Evolutionary conservation across 148 eudicot genomes (phyloP).

Genomic region (Nepenthes gracilis): DNA sequence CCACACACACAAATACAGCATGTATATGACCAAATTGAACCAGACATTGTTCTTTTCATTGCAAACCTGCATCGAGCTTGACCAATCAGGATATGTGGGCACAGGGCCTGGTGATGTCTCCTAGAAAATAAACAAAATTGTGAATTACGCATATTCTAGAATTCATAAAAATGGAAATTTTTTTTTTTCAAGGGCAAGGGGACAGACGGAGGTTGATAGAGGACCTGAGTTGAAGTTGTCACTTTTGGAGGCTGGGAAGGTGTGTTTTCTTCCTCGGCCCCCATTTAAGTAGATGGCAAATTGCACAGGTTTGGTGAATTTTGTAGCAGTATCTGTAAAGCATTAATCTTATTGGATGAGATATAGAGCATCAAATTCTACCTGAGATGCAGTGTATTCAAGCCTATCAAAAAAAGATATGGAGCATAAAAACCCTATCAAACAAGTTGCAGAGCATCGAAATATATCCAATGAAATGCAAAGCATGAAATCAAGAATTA

Average conservation of each 20-base stretch:
- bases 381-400: too few species aligned
- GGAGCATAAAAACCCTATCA: too few species aligned
- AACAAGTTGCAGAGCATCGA: too few species aligned
- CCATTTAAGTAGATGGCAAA: conserved; percentile 21
- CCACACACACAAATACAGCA: not conserved
- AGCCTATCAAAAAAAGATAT: too few species aligned
- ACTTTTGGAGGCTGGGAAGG: conserved; percentile 60
- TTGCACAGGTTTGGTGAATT: too few species aligned
- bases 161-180: conserved; percentile 5
- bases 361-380: not conserved
- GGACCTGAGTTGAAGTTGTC: conserved; percentile 52
- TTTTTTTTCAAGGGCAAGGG: not conserved
- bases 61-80: conserved; percentile 75
- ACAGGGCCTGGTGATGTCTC: conserved; percentile 31
- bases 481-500: too few species aligned
- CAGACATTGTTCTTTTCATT: not conserved
- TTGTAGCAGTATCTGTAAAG: not conserved
- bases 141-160: not conserved
- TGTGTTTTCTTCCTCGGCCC: conserved; percentile 55
- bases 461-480: too few species aligned
- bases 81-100: conserved; percentile 70
- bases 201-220: conserved; percentile 4
- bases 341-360: not conserved
- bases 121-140: conserved; percentile 24
- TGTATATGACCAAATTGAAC: not conserved